Percentiles rank a stretch among this genome's conserved stretches.
These are phyloP conservation scores for Umbelopsis sp. DNA, from an alignment of 192 early-diverging fungal genomes.

Conservation along the genomic window DNA sequence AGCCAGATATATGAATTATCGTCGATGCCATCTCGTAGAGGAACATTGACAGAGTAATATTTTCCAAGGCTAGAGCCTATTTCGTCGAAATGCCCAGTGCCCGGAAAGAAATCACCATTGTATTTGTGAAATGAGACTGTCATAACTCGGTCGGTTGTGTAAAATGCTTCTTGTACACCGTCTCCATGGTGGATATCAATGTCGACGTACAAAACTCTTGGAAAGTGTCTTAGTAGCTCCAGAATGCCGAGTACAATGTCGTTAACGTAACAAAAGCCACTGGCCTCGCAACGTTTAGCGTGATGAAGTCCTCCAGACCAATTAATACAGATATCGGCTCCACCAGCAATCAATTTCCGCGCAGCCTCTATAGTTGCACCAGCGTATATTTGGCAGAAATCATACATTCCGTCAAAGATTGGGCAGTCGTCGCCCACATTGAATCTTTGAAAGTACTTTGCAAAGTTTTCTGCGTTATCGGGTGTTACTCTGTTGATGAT, in stretches of 20 bases:
- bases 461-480: constrained; percentile 63
- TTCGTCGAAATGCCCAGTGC: constrained; percentile 80
- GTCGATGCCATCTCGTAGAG: constrained; percentile 84
- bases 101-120: constrained; percentile 91
- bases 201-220: constrained; percentile 93
- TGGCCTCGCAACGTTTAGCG: constrained; percentile 81
- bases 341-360: constrained; percentile 74
- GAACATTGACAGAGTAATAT: constrained; percentile 88
- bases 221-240: constrained; percentile 75
- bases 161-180: constrained; percentile 97
- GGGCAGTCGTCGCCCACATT: constrained; percentile 99
- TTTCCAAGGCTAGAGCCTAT: constrained; percentile 80
- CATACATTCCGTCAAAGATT: constrained; percentile 96
- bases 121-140: constrained; percentile 97
- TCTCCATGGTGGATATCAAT: constrained; percentile 99
- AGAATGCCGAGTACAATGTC: constrained; percentile 96
- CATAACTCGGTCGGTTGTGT: constrained; percentile 88
- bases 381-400: constrained; percentile 90
- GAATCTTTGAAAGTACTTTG: constrained; percentile 64
- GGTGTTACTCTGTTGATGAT: constrained; percentile 79
- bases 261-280: constrained; percentile 98
- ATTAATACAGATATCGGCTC: constrained; percentile 92
- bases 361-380: constrained; percentile 95
- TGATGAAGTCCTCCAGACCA: constrained; percentile 99
- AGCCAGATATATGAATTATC: constrained; percentile 82